Percentiles rank a stretch among this genome's conserved stretches.
phyloP scores from a whole-genome alignment of 2,329 filamentous ascomycete genomes.

The Pyricularia grisea region DNA sequence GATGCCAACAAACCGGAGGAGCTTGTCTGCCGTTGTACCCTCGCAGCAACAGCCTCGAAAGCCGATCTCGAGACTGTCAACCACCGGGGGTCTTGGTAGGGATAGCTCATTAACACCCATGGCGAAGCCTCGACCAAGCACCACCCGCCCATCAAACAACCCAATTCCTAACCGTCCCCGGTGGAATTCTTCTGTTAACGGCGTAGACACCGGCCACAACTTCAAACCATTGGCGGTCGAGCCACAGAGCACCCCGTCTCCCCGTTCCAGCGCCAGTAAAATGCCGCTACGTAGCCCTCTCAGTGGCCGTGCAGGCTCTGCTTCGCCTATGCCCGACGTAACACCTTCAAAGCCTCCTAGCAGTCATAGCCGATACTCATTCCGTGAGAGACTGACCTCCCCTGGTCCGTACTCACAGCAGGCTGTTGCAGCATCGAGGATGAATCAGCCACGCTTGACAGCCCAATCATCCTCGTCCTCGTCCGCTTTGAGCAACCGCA shows the following conservation, averaged over 20 bases:
- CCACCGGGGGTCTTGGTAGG: conserved; percentile 24
- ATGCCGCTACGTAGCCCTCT: conserved; percentile 42
- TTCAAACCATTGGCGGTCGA: conserved; percentile 46
- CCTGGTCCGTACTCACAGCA: conserved; percentile 38
- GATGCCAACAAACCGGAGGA: conserved; percentile 33
- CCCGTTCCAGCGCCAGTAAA: conserved; percentile 36
- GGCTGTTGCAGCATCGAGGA: conserved; percentile 14
- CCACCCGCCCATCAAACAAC: conserved; percentile 35
- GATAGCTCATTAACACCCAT: conserved; percentile 39
- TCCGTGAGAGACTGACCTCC: conserved; percentile 42
- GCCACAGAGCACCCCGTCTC: conserved; percentile 49
- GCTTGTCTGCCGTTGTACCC: conserved; percentile 28
- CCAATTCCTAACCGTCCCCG: conserved; percentile 48
- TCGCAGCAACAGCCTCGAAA: conserved; percentile 24
- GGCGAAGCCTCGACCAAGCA: conserved; percentile 19
- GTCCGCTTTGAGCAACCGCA: conserved; percentile 32
- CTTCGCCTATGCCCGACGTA: conserved; percentile 35
- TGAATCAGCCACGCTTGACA: conserved; percentile 33
- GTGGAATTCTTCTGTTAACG: conserved; percentile 62
- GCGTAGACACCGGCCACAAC: conserved; percentile 58
- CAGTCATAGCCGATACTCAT: conserved; percentile 34
- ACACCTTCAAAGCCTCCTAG: conserved; percentile 32
- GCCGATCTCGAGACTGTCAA: conserved; percentile 34
- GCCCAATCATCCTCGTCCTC: conserved; percentile 34
- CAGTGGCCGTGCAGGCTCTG: conserved; percentile 30